These are phyloP conservation scores for Sungouiella thailandica DNA, from an alignment of 805 yeast species.

Conservation along the genomic window DNA sequence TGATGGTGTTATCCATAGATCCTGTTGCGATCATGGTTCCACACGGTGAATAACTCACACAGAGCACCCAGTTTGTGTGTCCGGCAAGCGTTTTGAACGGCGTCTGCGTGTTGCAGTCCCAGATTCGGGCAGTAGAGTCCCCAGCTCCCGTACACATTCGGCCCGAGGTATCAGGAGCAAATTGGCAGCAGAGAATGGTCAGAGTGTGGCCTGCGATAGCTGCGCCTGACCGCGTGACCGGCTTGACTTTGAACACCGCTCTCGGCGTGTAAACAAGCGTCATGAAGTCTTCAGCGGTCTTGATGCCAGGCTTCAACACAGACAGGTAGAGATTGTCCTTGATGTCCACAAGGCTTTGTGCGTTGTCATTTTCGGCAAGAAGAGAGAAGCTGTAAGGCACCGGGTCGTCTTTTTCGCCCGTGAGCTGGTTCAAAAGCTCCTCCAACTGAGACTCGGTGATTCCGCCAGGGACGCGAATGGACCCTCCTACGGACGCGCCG, in stretches of 20 bases:
- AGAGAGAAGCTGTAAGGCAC: slow-evolving; percentile 86
- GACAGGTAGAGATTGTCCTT: slow-evolving; percentile 73
- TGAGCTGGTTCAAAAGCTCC: slow-evolving; percentile 75
- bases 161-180: slow-evolving; percentile 85
- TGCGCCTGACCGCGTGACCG: slow-evolving; percentile 85
- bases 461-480: slow-evolving; percentile 86
- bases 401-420: slow-evolving; percentile 70
- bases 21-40: slow-evolving; percentile 93
- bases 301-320: slow-evolving; percentile 78
- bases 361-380: slow-evolving; percentile 36
- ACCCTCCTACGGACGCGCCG: slow-evolving; percentile 80
- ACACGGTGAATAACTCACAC: slow-evolving; percentile 89
- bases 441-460: slow-evolving; percentile 83
- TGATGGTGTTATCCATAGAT: slow-evolving; percentile 84
- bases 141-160: slow-evolving; percentile 95
- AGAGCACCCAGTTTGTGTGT: slow-evolving; percentile 89
- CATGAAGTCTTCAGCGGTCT: slow-evolving; percentile 88
- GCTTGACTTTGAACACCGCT: slow-evolving; percentile 88
- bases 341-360: slow-evolving; percentile 57
- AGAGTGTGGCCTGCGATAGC: slow-evolving; percentile 96
- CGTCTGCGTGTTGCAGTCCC: slow-evolving; percentile 96
- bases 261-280: slow-evolving; percentile 90
- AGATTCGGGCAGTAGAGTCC: slow-evolving; percentile 88
- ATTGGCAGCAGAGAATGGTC: slow-evolving; percentile 85
- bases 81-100: slow-evolving; percentile 78